Conservation (phyloP, 345 rosid genomes). For the Tarenaya hassleriana region DNA sequence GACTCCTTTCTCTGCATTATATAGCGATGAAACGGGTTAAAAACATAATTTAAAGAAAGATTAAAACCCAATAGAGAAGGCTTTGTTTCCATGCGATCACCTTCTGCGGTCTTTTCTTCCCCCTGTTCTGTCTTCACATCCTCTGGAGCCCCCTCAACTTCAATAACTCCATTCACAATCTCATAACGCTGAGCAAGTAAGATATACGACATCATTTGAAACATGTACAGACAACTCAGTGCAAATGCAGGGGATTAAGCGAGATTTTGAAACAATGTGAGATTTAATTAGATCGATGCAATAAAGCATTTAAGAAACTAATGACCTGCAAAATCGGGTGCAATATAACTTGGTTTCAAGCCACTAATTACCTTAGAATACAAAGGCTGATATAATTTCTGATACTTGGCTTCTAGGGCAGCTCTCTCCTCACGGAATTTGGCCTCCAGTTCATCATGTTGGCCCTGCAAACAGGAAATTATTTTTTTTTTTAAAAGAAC, state of each 20-base stretch:
- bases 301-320: too few relatives aligned
- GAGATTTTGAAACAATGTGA: background rate
- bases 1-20: slow-evolving; percentile 76
- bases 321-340: too few relatives aligned
- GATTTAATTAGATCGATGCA: too few relatives aligned
- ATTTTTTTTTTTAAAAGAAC: too few relatives aligned
- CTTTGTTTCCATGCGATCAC: slow-evolving; percentile 24
- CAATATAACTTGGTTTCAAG: background rate
- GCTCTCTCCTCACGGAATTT: slow-evolving; percentile 87
- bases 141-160: slow-evolving; percentile 48
- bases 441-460: slow-evolving; percentile 77
- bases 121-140: slow-evolving; percentile 50
- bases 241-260: background rate
- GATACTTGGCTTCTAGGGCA: slow-evolving; percentile 83
- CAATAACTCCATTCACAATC: slow-evolving; percentile 72
- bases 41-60: background rate
- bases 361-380: slow-evolving; percentile 53
- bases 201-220: background rate
- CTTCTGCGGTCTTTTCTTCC: slow-evolving; percentile 51
- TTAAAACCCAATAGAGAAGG: slow-evolving; percentile 3
- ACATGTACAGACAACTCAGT: background rate
- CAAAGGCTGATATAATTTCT: slow-evolving; percentile 70
- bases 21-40: slow-evolving; percentile 13
- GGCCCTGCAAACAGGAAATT: slow-evolving; percentile 36
- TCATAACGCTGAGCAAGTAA: slow-evolving; percentile 58